Evolutionary conservation across 306 rosid genomes (phyloP).

Genomic region (Trifolium fragiferum): DNA sequence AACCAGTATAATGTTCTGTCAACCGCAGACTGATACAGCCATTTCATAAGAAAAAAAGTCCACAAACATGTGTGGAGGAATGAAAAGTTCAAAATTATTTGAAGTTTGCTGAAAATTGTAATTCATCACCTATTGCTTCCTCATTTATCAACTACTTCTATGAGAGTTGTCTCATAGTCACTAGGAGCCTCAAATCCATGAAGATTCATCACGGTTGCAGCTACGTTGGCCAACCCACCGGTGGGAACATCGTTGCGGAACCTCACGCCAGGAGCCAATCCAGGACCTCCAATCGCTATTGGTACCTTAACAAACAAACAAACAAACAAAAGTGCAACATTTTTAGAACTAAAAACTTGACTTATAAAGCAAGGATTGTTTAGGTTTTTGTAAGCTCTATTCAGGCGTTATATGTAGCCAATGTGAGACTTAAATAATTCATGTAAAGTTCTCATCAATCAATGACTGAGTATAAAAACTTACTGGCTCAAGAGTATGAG

Average conservation of each 20-base stretch:
- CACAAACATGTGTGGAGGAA: slow-evolving; percentile 33
- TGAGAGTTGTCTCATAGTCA: slow-evolving; percentile 88
- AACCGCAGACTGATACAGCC: slow-evolving; percentile 40
- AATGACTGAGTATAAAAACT: slow-evolving; percentile 41
- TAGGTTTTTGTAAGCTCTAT: no score
- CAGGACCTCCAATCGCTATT: slow-evolving; percentile 97
- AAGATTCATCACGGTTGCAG: slow-evolving; percentile 95
- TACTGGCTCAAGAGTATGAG: slow-evolving; percentile 97
- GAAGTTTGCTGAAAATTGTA: slow-evolving; percentile 24
- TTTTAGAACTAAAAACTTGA: slow-evolving; percentile 15
- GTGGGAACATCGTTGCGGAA: slow-evolving; percentile 78
- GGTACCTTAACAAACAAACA: slow-evolving; percentile 69
- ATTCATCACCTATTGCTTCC: background rate
- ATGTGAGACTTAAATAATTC: background rate
- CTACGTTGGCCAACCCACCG: slow-evolving; percentile 93
- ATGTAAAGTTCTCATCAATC: slow-evolving; percentile 9
- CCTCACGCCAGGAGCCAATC: slow-evolving; percentile 69
- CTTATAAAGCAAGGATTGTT: no score
- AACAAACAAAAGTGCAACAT: slow-evolving; percentile 15
- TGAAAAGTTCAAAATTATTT: slow-evolving; percentile 43
- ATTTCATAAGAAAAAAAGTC: slow-evolving; percentile 37
- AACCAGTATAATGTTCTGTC: slow-evolving; percentile 33
- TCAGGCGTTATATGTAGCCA: no score
- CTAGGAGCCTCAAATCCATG: slow-evolving; percentile 90
- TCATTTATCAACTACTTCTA: slow-evolving; percentile 72